Evolutionary conservation across 1,139 yeast genomes (phyloP).

Genomic region (Magnusiomyces magnusii): DNA sequence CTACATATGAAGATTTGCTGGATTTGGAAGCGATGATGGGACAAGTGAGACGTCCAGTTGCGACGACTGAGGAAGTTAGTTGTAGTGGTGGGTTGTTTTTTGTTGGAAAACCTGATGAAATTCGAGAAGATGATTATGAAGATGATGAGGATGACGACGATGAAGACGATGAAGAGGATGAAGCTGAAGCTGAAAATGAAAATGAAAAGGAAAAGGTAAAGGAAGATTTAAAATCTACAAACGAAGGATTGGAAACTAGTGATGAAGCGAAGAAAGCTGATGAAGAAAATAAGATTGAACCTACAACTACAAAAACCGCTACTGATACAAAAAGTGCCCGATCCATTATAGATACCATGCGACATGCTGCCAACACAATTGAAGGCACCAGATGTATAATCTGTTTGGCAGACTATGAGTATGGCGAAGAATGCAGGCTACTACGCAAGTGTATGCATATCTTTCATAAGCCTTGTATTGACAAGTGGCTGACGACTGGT

Average conservation of each 20-base stretch:
- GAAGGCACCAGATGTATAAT: conserved; percentile 38
- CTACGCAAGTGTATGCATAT: conserved; percentile 41
- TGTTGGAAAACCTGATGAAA: conserved; percentile 18
- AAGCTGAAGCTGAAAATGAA: neutral
- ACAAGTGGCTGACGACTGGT: conserved; percentile 48
- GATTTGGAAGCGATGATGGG: conserved; percentile 41
- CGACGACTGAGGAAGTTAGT: conserved; percentile 37
- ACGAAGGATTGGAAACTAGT: no score
- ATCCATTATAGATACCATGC: conserved; percentile 6
- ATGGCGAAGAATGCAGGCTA: conserved; percentile 40
- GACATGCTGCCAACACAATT: conserved; percentile 22
- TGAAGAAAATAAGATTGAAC: no score
- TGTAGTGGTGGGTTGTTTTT: conserved; percentile 35
- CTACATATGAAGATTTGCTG: conserved; percentile 43
- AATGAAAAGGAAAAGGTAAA: no score
- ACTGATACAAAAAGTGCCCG: no score
- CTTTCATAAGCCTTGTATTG: conserved; percentile 49
- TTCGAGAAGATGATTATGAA: conserved; percentile 11
- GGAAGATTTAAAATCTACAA: no score
- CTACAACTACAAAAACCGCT: no score
- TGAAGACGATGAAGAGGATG: conserved; percentile 16
- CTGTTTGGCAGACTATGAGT: conserved; percentile 42
- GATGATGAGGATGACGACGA: conserved; percentile 12
- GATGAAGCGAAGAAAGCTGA: no score
- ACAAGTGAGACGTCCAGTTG: conserved; percentile 40